phyloP scores from a whole-genome alignment of 441 rosid species.

The Euphorbia schlechtendalii region DNA sequence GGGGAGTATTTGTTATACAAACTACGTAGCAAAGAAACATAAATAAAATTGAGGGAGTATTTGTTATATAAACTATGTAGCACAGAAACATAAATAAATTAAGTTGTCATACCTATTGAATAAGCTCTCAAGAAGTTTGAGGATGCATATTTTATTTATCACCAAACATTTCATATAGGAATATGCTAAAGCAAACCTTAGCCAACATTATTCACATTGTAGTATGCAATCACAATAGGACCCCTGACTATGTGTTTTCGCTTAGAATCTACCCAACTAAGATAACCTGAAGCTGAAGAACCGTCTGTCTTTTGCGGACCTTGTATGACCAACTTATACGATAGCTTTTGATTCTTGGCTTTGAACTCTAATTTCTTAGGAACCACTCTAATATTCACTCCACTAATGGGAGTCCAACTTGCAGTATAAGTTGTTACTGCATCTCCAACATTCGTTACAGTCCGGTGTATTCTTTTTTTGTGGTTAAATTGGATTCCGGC shows the following conservation, averaged over 20 bases:
- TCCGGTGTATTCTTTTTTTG: not conserved
- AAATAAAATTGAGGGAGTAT: too few relatives aligned
- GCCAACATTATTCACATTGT: too few relatives aligned
- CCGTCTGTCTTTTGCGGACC: not conserved
- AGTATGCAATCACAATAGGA: not conserved
- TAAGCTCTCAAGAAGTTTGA: too few relatives aligned
- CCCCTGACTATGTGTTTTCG: not conserved
- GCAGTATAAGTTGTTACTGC: not conserved
- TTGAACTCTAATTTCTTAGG: not conserved
- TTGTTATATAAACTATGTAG: too few relatives aligned
- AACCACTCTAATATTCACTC: not conserved
- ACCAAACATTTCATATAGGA: too few relatives aligned
- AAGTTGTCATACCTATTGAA: too few relatives aligned
- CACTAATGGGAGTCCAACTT: conserved; percentile 1
- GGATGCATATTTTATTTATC: too few relatives aligned
- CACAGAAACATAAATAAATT: too few relatives aligned
- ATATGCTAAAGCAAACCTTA: too few relatives aligned
- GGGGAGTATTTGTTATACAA: too few relatives aligned
- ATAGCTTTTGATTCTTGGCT: conserved; percentile 1
- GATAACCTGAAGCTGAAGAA: not conserved
- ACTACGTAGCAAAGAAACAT: too few relatives aligned
- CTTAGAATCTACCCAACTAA: not conserved
- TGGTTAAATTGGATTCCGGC: not conserved
- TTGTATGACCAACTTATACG: not conserved
- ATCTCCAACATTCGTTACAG: conserved; percentile 10